Percentiles rank a stretch among this genome's conserved stretches.
Evolutionary conservation across 2,329 filamentous ascomycete genomes (phyloP).

Genomic region (Fusarium pseudograminearum): DNA sequence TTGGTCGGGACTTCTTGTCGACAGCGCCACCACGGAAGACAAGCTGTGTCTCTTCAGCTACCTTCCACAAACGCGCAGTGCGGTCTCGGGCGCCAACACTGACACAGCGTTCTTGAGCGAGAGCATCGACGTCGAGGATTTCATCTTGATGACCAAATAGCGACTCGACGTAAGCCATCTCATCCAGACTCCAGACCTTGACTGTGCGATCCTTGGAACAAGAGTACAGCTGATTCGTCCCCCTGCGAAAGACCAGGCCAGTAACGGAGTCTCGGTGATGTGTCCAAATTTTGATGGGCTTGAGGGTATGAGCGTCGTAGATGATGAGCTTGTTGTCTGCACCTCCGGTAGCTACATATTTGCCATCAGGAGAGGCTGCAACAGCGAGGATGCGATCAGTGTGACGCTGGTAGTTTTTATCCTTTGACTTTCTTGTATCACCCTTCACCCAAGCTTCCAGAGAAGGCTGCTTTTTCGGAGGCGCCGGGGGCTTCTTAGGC

Average conservation of each 20-base stretch:
- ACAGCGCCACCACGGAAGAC: constrained; percentile 89
- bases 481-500: constrained; percentile 68
- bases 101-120: constrained; percentile 88
- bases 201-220: constrained; percentile 91
- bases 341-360: constrained; percentile 91
- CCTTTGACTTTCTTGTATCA: constrained; percentile 68
- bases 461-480: constrained; percentile 71
- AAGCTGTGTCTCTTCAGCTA: constrained; percentile 93
- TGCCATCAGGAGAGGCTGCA: constrained; percentile 88
- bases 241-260: constrained; percentile 84
- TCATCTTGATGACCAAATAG: constrained; percentile 96
- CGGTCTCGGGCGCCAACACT: constrained; percentile 92
- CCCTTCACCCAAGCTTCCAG: constrained; percentile 73
- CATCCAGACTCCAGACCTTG: constrained; percentile 94
- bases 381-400: constrained; percentile 83
- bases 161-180: constrained; percentile 93
- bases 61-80: constrained; percentile 94
- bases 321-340: constrained; percentile 86
- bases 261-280: constrained; percentile 92
- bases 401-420: constrained; percentile 80
- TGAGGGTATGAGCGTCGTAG: constrained; percentile 85
- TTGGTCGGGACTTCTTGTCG: constrained; percentile 61
- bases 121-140: constrained; percentile 84
- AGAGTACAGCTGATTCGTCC: constrained; percentile 92
- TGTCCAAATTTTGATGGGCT: constrained; percentile 84